A percentile compares a stretch with the other conserved stretches of the same genome.
phyloP scores from a whole-genome alignment of 2,329 filamentous ascomycete genomes.

The Leptodontidium sp. region DNA sequence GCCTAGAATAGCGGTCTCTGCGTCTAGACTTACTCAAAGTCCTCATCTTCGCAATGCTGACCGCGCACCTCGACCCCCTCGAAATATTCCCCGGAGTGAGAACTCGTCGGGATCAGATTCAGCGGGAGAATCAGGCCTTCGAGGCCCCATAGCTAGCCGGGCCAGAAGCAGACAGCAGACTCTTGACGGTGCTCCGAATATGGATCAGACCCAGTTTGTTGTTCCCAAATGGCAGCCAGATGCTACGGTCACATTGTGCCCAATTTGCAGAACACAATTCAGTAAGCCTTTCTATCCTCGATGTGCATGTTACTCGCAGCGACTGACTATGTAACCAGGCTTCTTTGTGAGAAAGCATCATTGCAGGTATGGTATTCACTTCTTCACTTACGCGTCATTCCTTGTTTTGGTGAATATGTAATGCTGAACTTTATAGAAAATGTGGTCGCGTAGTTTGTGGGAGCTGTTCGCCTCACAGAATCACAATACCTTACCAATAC shows the following conservation, averaged over 20 bases:
- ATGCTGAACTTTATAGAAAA: slow-evolving; percentile 62
- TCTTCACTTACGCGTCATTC: not conserved
- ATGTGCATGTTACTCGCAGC: not conserved
- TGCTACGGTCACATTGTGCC: slow-evolving; percentile 80
- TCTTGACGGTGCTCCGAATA: not conserved
- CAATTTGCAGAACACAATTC: slow-evolving; percentile 83
- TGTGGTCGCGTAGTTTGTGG: slow-evolving; percentile 93
- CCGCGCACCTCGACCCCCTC: not conserved
- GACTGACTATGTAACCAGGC: slow-evolving; percentile 46
- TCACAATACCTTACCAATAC: slow-evolving; percentile 92
- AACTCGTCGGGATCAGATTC: slow-evolving; percentile 14
- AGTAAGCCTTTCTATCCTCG: slow-evolving; percentile 50
- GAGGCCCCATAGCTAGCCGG: not conserved
- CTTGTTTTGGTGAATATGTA: slow-evolving; percentile 21
- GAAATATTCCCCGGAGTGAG: not conserved
- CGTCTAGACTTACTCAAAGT: not conserved
- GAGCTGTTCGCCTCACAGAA: slow-evolving; percentile 89
- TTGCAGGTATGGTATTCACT: slow-evolving; percentile 69
- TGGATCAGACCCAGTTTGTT: slow-evolving; percentile 54
- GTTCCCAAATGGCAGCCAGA: slow-evolving; percentile 91
- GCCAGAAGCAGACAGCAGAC: slow-evolving; percentile 10
- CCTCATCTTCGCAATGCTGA: not conserved
- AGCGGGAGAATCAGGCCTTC: not conserved
- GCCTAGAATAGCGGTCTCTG: not conserved
- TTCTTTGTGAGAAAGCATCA: slow-evolving; percentile 91